A percentile compares a stretch with the other conserved stretches of the same genome.
Conservation (phyloP, 1,139 yeast species). For the Hemisphaericaspora xylanilytica region DNA sequence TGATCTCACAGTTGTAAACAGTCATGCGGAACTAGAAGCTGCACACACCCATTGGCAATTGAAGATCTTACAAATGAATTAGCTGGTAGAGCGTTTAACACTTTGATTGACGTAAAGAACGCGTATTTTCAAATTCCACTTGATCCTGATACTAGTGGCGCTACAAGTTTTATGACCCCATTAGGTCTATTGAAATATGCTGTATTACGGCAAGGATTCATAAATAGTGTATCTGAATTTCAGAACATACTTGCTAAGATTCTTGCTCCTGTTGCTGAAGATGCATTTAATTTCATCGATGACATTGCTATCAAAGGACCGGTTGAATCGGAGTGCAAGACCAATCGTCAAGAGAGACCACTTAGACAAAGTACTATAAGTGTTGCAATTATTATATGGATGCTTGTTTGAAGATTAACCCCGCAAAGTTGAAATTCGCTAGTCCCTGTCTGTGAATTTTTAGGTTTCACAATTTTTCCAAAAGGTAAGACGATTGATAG, state of each 20-base stretch:
- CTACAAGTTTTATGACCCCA: slow-evolving; percentile 1
- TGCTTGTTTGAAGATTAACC: too few relatives aligned
- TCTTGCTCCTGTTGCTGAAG: too few relatives aligned
- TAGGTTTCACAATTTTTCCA: background rate
- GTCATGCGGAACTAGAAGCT: slow-evolving; percentile 1
- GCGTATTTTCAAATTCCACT: slow-evolving; percentile 1
- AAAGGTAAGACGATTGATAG: background rate
- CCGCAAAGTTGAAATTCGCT: slow-evolving; percentile 1
- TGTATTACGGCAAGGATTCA: slow-evolving; percentile 1
- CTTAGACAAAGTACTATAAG: too few relatives aligned
- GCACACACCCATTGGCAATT: background rate
- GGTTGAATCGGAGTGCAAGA: too few relatives aligned
- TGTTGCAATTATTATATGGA: too few relatives aligned
- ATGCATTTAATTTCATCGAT: too few relatives aligned
- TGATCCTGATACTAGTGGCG: slow-evolving; percentile 1
- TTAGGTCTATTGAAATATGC: slow-evolving; percentile 1
- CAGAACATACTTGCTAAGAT: too few relatives aligned
- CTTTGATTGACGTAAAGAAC: slow-evolving; percentile 1
- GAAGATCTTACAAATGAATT: slow-evolving; percentile 1
- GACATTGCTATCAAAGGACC: too few relatives aligned
- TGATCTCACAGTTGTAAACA: background rate
- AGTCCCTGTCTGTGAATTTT: background rate
- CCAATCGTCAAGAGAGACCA: too few relatives aligned
- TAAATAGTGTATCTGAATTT: too few relatives aligned
- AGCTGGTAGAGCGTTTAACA: slow-evolving; percentile 1